Evolutionary conservation across 2,329 filamentous ascomycete genomes (phyloP), one percentile per base, ranked within the genome.

Genomic region (Penicillium sp.): DNA sequence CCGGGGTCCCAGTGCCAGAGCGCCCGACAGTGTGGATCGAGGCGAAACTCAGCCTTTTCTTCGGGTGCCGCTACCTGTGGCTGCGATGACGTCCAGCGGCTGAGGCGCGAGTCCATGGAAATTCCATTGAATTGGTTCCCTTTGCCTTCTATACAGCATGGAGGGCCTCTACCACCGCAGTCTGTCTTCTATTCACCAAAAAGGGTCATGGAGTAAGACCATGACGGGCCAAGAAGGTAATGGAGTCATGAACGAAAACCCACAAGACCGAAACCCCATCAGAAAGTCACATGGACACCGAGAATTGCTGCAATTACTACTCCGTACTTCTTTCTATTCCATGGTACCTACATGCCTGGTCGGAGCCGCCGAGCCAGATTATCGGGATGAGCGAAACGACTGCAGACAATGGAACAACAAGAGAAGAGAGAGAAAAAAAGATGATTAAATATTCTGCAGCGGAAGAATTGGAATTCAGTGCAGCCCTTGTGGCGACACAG

Each of bases 11-110:
- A 42, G 69, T 42, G 17, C 38, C 38, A 64, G 61, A 62, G 65
- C 65, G 68, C 68, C 68, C 68, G 67, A 64, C 40, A 59, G 56
- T 55, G 67, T 69, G 68, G 67, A 67, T 67, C 64, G 56, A 65
- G 59, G 59, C 54, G 55, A 62, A 62, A 61, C 59, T 54, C 60
- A 58, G 61, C 54, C 57, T 58, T 45, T 45, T 44, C 33, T 51
- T 44, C 40, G 24, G 42, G 26, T 38, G 44, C 53, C 53, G 59
- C 58, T 68, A 28, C 45, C 24, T 56, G 44, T 63, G 53, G 55
- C 59, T 65, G 49, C 19, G 22, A 58, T 61, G 56, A 60, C 35
- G 28, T 58, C 35, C 44, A 57, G 59, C 58, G 56, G 58, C 57
- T 66, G 61, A 65, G 58, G 59, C 57, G 62, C 61, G n/a, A 63